Percentiles rank a stretch among this genome's conserved stretches.
Evolutionary conservation across 2,329 filamentous ascomycete genomes (phyloP).

Genomic region (Fusarium redolens): DNA sequence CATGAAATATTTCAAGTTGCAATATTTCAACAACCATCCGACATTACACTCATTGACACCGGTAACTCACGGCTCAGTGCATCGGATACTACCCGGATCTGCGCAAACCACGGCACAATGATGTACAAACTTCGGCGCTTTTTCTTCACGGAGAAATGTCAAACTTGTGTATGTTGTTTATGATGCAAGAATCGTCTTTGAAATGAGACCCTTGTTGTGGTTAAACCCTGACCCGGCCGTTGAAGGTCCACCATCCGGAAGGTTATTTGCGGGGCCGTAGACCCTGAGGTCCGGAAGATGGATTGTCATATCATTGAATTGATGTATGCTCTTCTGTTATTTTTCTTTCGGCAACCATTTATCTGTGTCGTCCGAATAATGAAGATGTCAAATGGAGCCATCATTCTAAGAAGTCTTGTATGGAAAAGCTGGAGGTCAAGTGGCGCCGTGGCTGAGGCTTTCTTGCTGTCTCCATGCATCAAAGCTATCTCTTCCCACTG

Average conservation of each 20-base stretch:
- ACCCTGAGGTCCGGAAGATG: slow-evolving; percentile 17
- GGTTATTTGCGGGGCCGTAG: slow-evolving; percentile 34
- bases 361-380: background rate
- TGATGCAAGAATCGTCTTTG: slow-evolving; percentile 20
- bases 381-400: background rate
- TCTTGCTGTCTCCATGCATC: background rate
- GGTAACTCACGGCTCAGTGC: slow-evolving; percentile 27
- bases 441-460: too few species aligned
- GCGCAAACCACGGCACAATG: slow-evolving; percentile 9
- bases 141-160: background rate
- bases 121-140: background rate
- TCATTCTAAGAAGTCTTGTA: too few species aligned
- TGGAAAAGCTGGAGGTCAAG: background rate
- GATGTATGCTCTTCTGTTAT: background rate
- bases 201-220: background rate
- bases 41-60: background rate
- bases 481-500: background rate
- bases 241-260: slow-evolving; percentile 27
- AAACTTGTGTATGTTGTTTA: background rate
- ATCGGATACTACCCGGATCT: slow-evolving; percentile 17
- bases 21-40: background rate
- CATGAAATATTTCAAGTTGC: slow-evolving; percentile 6
- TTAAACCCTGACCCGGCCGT: slow-evolving; percentile 26
- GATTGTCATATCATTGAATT: slow-evolving; percentile 9
- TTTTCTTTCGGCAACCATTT: background rate